Conservation (phyloP, 2,329 filamentous ascomycete genomes). For the Curvularia sp. region DNA sequence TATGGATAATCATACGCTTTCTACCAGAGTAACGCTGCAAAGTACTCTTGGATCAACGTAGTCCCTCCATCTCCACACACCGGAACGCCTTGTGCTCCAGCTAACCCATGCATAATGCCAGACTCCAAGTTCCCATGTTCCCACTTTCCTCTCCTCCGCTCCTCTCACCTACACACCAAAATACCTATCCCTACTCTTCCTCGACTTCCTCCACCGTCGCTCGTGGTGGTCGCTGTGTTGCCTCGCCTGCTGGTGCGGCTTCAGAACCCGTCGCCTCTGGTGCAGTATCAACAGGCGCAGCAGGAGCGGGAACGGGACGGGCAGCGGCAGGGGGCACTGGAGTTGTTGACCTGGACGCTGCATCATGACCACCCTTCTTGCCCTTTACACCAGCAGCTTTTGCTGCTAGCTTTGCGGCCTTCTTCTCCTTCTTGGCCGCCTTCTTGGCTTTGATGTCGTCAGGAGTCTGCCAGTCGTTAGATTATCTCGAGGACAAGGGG, state of each 20-base stretch:
- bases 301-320: background rate
- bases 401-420: constrained; percentile 43
- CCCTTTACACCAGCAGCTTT: constrained; percentile 41
- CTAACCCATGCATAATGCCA: constrained; percentile 16
- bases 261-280: constrained; percentile 42
- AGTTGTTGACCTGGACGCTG: constrained; percentile 29
- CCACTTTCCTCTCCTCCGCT: background rate
- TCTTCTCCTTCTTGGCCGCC: constrained; percentile 51
- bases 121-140: background rate
- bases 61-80: background rate
- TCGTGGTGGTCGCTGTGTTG: constrained; percentile 41
- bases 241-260: constrained; percentile 27
- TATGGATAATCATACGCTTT: background rate
- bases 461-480: constrained; percentile 36
- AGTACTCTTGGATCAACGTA: background rate
- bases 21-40: background rate
- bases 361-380: constrained; percentile 46
- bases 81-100: constrained; percentile 3
- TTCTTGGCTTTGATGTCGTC: constrained; percentile 57
- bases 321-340: constrained; percentile 8
- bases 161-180: background rate
- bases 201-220: constrained; percentile 51
- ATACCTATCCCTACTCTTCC: constrained; percentile 33
- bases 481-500: background rate
- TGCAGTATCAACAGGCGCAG: constrained; percentile 33